phyloP scores from a whole-genome alignment of 2,329 filamentous ascomycete species.

The Ascochyta pisi region DNA sequence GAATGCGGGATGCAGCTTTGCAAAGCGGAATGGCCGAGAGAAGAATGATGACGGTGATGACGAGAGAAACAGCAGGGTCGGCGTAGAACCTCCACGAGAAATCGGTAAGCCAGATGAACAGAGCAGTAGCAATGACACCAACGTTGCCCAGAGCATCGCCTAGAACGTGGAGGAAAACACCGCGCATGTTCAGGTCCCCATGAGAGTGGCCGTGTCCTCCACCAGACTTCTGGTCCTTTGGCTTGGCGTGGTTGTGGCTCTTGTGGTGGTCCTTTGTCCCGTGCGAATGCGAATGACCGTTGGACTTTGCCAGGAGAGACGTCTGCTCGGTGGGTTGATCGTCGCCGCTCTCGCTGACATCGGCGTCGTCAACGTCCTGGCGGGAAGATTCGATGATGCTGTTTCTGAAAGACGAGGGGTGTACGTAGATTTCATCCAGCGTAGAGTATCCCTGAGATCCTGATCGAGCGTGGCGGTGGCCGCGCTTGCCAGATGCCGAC shows the following conservation, averaged over 20 bases:
- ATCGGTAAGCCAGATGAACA: constrained; percentile 89
- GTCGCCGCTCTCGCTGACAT: constrained; percentile 63
- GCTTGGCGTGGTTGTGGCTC: constrained; percentile 81
- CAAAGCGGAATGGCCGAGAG: constrained; percentile 80
- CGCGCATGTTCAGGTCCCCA: constrained; percentile 92
- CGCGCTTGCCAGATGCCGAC: constrained; percentile 40
- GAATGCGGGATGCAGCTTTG: constrained; percentile 80
- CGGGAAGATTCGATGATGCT: constrained; percentile 88
- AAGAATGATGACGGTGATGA: constrained; percentile 83
- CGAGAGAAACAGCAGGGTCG: constrained; percentile 88
- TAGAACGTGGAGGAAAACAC: constrained; percentile 72
- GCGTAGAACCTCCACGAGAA: constrained; percentile 85
- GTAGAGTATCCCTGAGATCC: constrained; percentile 60
- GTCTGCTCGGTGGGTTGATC: constrained; percentile 55
- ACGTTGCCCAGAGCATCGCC: constrained; percentile 87
- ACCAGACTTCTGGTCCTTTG: constrained; percentile 65
- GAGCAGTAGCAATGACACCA: constrained; percentile 80
- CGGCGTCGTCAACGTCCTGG: constrained; percentile 60
- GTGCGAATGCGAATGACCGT: constrained; percentile 20
- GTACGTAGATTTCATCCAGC: constrained; percentile 77
- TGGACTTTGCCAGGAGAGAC: constrained; percentile 44
- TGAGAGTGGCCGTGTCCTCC: constrained; percentile 78
- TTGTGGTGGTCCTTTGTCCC: constrained; percentile 58
- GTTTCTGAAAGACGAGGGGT: constrained; percentile 88
- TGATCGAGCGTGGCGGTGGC: constrained; percentile 67